phyloP scores from a whole-genome alignment of 495 filamentous ascomycete genomes.

The Durotheca rogersii region DNA sequence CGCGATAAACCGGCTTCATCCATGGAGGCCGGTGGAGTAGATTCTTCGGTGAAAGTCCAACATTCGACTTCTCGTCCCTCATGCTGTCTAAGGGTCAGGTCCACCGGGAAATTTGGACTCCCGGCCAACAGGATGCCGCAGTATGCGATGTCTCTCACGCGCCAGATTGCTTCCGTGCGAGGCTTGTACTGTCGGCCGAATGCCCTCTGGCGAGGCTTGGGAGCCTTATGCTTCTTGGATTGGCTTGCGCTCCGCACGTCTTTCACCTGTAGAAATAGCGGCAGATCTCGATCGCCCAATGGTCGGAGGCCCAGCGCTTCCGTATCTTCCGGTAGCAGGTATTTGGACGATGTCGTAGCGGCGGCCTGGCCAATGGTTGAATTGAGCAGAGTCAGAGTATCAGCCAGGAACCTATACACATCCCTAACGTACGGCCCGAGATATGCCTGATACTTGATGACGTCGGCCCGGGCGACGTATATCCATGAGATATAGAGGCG shows the following conservation, averaged over 20 bases:
- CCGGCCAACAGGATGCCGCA: conserved; percentile 35
- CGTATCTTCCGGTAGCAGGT: conserved; percentile 43
- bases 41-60: conserved; percentile 27
- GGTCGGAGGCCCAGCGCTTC: conserved; percentile 45
- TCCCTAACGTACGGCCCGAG: conserved; percentile 45
- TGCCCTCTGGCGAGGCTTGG: conserved; percentile 32
- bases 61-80: conserved; percentile 23
- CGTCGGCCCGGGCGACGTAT: conserved; percentile 39
- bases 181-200: conserved; percentile 31
- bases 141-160: conserved; percentile 37
- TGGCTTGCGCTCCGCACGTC: conserved; percentile 4
- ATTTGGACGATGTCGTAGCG: conserved; percentile 28
- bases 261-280: conserved; percentile 24
- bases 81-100: conserved; percentile 13
- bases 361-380: conserved; percentile 33
- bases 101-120: conserved; percentile 25
- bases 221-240: conserved; percentile 13
- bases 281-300: conserved; percentile 35
- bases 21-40: conserved; percentile 5
- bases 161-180: conserved; percentile 35
- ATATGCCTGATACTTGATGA: conserved; percentile 40
- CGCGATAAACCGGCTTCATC: conserved; percentile 21
- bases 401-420: conserved; percentile 41
- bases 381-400: conserved; percentile 38
- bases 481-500: conserved; percentile 50